Percentiles rank a stretch among this genome's conserved stretches.
Conservation (phyloP, 73 alveolate genomes). For the Paramecium biaurelia region DNA sequence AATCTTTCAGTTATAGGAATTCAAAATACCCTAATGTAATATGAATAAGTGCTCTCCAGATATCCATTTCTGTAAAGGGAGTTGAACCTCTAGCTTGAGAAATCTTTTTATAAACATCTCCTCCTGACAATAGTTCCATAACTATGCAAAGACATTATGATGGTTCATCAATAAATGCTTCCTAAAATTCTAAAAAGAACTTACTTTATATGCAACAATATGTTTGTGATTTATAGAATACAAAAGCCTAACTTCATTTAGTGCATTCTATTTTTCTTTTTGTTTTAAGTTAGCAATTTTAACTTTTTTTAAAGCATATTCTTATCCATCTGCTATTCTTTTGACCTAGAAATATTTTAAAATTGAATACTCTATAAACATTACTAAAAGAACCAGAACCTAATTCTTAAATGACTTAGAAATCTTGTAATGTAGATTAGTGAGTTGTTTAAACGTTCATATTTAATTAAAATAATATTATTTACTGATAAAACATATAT, state of each 20-base stretch:
- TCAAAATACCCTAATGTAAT: slow-evolving; percentile 50
- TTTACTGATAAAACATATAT: not conserved
- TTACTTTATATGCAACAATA: slow-evolving; percentile 62
- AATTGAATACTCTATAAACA: slow-evolving; percentile 49
- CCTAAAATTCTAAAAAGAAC: slow-evolving; percentile 25
- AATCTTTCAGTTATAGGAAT: slow-evolving; percentile 32
- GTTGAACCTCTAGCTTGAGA: slow-evolving; percentile 77
- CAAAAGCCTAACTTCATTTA: slow-evolving; percentile 65
- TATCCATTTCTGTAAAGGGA: slow-evolving; percentile 82
- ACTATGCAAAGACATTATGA: slow-evolving; percentile 84
- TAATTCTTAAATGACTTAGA: slow-evolving; percentile 56
- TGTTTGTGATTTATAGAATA: slow-evolving; percentile 62
- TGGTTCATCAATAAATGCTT: slow-evolving; percentile 67
- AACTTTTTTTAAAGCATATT: slow-evolving; percentile 69
- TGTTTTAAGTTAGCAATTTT: slow-evolving; percentile 40
- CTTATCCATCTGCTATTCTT: slow-evolving; percentile 57
- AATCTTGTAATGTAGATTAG: slow-evolving; percentile 51
- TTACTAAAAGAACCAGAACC: slow-evolving; percentile 67
- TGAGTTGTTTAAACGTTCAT: slow-evolving; percentile 45
- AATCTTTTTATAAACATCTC: slow-evolving; percentile 88
- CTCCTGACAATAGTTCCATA: slow-evolving; percentile 95
- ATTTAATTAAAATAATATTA: slow-evolving; percentile 6
- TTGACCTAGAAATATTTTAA: slow-evolving; percentile 24
- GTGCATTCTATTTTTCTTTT: slow-evolving; percentile 68
- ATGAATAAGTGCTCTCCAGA: slow-evolving; percentile 77